Evolutionary conservation across 179 eudicot genomes (phyloP).

Genomic region (Nepenthes alata): DNA sequence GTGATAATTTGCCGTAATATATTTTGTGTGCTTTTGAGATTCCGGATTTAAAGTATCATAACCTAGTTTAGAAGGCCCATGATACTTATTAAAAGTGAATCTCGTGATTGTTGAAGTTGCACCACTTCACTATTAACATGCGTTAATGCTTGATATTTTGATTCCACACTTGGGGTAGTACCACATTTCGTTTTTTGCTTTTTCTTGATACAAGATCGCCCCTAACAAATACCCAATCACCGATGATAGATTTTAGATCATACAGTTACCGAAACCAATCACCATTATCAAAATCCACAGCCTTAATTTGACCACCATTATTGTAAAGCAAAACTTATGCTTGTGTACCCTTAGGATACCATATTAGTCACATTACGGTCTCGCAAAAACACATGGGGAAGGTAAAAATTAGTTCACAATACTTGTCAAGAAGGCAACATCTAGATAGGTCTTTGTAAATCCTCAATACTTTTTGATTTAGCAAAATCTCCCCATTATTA

Average conservation of each 20-base stretch:
- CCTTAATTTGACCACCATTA: neutral
- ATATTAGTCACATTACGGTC: neutral
- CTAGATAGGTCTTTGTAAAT: neutral
- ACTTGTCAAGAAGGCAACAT: neutral
- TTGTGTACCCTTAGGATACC: neutral
- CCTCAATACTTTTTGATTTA: neutral
- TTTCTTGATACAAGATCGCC: neutral
- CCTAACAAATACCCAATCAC: neutral
- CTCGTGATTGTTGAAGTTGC: neutral
- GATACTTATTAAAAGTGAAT: neutral
- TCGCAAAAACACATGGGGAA: neutral
- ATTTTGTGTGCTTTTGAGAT: neutral
- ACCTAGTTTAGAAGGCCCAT: neutral
- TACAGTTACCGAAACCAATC: neutral
- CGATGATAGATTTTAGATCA: neutral
- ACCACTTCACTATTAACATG: neutral
- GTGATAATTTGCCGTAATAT: too few relatives aligned
- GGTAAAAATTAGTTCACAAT: neutral
- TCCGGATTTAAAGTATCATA: neutral
- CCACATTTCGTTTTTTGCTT: neutral
- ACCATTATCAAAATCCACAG: neutral
- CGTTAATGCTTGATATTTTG: neutral
- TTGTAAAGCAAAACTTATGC: neutral
- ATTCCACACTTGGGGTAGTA: neutral
- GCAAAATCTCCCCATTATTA: too few relatives aligned